These are phyloP conservation scores for Ciborinia camelliae DNA, from an alignment of 2,329 filamentous ascomycete genomes.

Conservation along the genomic window DNA sequence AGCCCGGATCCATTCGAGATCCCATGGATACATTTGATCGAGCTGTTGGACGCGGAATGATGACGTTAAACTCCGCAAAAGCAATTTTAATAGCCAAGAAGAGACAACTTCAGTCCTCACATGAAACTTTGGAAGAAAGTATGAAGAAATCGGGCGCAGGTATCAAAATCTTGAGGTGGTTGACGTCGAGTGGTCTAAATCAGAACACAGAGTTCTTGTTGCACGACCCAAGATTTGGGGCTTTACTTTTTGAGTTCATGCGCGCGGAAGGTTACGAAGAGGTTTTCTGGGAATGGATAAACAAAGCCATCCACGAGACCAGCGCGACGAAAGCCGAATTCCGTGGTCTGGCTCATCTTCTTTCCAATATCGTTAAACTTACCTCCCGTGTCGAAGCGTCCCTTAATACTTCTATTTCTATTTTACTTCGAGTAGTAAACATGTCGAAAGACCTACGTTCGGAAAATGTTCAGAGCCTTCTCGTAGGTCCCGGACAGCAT, in stretches of 20 bases:
- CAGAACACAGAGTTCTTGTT: slow-evolving; percentile 30
- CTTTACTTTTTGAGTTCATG: slow-evolving; percentile 34
- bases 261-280: slow-evolving; percentile 35
- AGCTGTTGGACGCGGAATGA: slow-evolving; percentile 35
- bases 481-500: slow-evolving; percentile 5
- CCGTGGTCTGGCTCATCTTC: neutral
- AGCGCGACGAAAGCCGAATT: neutral
- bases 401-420: neutral
- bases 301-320: slow-evolving; percentile 23
- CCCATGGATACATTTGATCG: slow-evolving; percentile 36
- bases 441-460: neutral
- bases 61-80: slow-evolving; percentile 32
- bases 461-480: neutral
- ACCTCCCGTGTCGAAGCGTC: slow-evolving; percentile 1
- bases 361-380: neutral
- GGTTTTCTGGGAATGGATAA: slow-evolving; percentile 34
- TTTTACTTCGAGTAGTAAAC: neutral
- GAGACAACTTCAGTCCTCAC: slow-evolving; percentile 25
- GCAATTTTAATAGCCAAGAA: slow-evolving; percentile 30
- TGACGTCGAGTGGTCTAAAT: slow-evolving; percentile 31
- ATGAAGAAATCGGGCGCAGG: slow-evolving; percentile 36
- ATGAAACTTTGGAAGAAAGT: slow-evolving; percentile 24
- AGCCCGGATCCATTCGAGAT: slow-evolving; percentile 14
- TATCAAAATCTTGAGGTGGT: slow-evolving; percentile 35
- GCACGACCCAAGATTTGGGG: slow-evolving; percentile 24